Conservation (phyloP, 345 rosid species). For the Clarkia xantiana region DNA sequence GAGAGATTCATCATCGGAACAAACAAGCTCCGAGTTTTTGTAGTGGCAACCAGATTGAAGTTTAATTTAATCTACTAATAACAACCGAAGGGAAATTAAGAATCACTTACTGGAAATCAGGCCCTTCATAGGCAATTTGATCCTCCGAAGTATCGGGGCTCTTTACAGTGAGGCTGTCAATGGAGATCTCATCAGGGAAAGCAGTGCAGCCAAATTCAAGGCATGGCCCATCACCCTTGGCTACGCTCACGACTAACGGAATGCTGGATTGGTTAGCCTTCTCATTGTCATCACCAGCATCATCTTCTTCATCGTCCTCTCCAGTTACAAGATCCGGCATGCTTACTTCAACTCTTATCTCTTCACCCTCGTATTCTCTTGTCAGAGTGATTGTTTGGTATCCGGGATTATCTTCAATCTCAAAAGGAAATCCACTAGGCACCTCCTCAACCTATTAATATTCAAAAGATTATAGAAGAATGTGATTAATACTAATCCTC, state of each 20-base stretch:
- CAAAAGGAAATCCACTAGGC: constrained; percentile 62
- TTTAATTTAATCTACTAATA: not conserved
- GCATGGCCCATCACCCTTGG: constrained; percentile 43
- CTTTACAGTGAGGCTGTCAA: constrained; percentile 46
- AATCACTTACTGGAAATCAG: constrained; percentile 60
- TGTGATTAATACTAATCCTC: not conserved
- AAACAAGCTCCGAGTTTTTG: not conserved
- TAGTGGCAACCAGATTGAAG: not conserved
- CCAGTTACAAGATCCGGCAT: constrained; percentile 87
- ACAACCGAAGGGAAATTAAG: not conserved
- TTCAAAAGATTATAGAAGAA: not conserved
- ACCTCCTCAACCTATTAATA: constrained; percentile 37
- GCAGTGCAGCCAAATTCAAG: constrained; percentile 62
- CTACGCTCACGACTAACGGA: constrained; percentile 44
- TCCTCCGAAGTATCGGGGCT: constrained; percentile 38
- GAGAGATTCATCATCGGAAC: not conserved
- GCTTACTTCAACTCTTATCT: constrained; percentile 54
- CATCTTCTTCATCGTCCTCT: constrained; percentile 22
- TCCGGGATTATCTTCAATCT: constrained; percentile 65
- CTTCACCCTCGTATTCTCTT: constrained; percentile 61
- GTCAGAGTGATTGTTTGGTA: constrained; percentile 37
- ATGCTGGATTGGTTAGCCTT: constrained; percentile 39
- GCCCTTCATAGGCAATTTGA: constrained; percentile 60
- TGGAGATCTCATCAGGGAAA: constrained; percentile 43
- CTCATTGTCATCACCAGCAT: constrained; percentile 25